A percentile compares a stretch with the other conserved stretches of the same genome.
Evolutionary conservation across 2,329 filamentous ascomycete genomes (phyloP).

Genomic region (Fusarium albosuccineum): DNA sequence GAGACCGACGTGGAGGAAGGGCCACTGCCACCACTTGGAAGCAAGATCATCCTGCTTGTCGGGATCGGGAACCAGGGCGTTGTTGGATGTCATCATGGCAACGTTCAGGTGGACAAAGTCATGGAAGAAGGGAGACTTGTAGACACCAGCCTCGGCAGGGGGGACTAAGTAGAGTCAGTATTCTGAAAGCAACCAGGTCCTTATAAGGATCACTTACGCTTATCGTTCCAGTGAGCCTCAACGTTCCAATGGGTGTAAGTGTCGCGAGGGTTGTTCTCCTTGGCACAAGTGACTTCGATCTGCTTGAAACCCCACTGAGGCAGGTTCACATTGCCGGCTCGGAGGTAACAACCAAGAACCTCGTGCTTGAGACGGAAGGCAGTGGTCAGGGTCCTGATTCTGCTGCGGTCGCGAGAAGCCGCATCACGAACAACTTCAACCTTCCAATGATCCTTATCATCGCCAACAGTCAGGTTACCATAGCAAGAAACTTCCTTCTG

Average conservation of each 20-base stretch:
- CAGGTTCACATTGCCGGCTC: slow-evolving; percentile 94
- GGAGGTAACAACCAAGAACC: slow-evolving; percentile 89
- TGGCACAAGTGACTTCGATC: slow-evolving; percentile 96
- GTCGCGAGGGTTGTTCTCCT: slow-evolving; percentile 91
- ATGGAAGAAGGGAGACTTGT: slow-evolving; percentile 96
- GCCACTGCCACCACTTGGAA: slow-evolving; percentile 99
- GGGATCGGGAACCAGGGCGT: slow-evolving; percentile 95
- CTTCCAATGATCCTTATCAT: slow-evolving; percentile 98
- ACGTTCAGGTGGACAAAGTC: slow-evolving; percentile 99
- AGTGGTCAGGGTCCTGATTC: slow-evolving; percentile 90
- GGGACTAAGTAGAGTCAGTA: slow-evolving; percentile 72
- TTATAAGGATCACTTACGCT: slow-evolving; percentile 71
- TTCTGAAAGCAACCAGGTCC: background rate
- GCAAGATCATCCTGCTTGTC: slow-evolving; percentile 99
- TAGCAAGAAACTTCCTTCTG: slow-evolving; percentile 96
- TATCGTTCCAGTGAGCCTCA: slow-evolving; percentile 94
- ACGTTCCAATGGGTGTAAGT: slow-evolving; percentile 99
- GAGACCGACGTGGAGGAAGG: slow-evolving; percentile 91
- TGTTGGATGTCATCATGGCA: slow-evolving; percentile 99
- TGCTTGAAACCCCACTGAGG: slow-evolving; percentile 99
- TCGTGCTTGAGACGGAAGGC: slow-evolving; percentile 89
- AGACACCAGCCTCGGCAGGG: slow-evolving; percentile 87
- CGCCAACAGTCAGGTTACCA: slow-evolving; percentile 93
- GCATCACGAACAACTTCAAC: slow-evolving; percentile 93
- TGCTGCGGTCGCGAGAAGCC: slow-evolving; percentile 85